A percentile compares a stretch with the other conserved stretches of the same genome.
Evolutionary conservation across 2,329 filamentous ascomycete species (phyloP).

Genomic region (Xenosphaeropsis pyriputrescens): DNA sequence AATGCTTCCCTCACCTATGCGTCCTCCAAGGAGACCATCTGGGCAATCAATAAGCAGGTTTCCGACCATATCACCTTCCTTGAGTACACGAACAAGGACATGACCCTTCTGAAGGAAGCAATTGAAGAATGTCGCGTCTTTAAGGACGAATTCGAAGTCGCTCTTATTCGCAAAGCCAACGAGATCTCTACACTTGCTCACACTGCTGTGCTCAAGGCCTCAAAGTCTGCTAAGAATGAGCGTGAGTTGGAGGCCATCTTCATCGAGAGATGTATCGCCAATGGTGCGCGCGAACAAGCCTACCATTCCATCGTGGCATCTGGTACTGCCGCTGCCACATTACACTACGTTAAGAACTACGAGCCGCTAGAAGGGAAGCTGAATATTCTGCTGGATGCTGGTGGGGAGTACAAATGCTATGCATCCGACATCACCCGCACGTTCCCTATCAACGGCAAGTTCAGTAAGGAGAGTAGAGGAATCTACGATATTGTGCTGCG

Average conservation of each 20-base stretch:
- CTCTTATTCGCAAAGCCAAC: constrained; percentile 59
- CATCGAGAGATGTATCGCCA: constrained; percentile 57
- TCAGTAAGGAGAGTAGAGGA: constrained; percentile 52
- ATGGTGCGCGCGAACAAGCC: constrained; percentile 68
- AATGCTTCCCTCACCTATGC: constrained; percentile 43
- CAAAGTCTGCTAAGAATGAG: constrained; percentile 57
- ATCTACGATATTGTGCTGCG: constrained; percentile 74
- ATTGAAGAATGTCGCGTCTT: constrained; percentile 55
- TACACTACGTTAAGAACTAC: constrained; percentile 79
- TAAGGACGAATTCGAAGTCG: constrained; percentile 64
- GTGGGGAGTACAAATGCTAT: constrained; percentile 61
- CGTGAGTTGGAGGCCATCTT: constrained; percentile 73
- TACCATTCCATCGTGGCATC: constrained; percentile 79
- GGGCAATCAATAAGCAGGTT: constrained; percentile 67
- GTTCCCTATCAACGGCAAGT: constrained; percentile 65
- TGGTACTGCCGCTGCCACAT: constrained; percentile 65
- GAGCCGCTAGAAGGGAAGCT: constrained; percentile 55
- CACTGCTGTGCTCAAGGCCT: constrained; percentile 42
- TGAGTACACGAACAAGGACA: constrained; percentile 50
- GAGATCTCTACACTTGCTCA: constrained; percentile 54
- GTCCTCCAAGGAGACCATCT: constrained; percentile 37
- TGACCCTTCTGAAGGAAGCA: constrained; percentile 36
- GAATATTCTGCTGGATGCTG: constrained; percentile 74
- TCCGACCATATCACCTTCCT: constrained; percentile 58
- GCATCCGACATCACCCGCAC: constrained; percentile 66